Evolutionary conservation across 768 basidiomycete species (phyloP).

Genomic region (Termitomyces heimii): DNA sequence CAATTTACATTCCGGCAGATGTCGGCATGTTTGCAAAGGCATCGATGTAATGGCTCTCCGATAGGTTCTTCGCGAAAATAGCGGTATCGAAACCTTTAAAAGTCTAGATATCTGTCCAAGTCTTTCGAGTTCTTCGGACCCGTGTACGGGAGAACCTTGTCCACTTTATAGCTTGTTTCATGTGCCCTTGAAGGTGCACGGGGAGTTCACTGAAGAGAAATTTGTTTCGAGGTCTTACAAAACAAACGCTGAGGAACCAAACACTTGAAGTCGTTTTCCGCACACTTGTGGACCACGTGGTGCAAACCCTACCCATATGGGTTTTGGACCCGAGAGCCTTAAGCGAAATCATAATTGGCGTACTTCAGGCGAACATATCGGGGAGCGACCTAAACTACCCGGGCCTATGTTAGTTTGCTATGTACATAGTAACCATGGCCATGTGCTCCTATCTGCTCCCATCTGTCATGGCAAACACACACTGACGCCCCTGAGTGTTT

Average conservation of each 20-base stretch:
- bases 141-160: background rate
- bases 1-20: background rate
- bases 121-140: background rate
- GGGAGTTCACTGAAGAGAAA: too few species aligned
- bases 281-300: background rate
- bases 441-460: background rate
- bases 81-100: background rate
- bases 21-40: background rate
- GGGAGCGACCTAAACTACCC: background rate
- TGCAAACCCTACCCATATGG: background rate
- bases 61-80: background rate
- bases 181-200: background rate
- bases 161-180: background rate
- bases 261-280: too few species aligned
- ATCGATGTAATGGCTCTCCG: background rate
- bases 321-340: background rate
- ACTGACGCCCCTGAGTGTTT: constrained; percentile 4
- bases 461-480: background rate
- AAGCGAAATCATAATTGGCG: background rate
- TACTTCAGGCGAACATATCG: background rate
- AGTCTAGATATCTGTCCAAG: background rate
- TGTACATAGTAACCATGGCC: background rate
- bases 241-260: too few species aligned
- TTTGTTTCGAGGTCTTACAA: too few species aligned
- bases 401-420: background rate